Evolutionary conservation across 75 land plant species (phyloP).

Genomic region (Sequoia sempervirens): DNA sequence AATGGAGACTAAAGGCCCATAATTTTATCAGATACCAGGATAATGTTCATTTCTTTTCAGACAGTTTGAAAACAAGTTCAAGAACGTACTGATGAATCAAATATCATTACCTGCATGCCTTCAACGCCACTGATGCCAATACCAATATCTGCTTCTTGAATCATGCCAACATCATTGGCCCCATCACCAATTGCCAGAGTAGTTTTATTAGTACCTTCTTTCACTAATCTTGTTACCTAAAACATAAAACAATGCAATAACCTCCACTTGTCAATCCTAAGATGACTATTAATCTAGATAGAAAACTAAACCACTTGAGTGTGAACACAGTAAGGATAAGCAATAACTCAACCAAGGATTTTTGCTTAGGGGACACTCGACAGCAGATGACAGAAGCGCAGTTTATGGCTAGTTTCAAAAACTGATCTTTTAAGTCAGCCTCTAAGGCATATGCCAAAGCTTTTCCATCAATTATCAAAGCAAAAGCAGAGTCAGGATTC

Average conservation of each 20-base stretch:
- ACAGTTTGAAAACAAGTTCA: not conserved
- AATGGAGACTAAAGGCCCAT: not conserved
- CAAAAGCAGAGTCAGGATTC: conserved; percentile 46
- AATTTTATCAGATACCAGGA: not conserved
- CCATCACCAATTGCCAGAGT: conserved; percentile 84
- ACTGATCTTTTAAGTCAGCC: conserved; percentile 56
- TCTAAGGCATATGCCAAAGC: conserved; percentile 63
- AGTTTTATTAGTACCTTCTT: conserved; percentile 63
- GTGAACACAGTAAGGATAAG: not conserved
- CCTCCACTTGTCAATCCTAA: not conserved
- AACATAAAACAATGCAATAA: conserved; percentile 3
- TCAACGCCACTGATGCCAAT: conserved; percentile 88
- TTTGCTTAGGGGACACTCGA: conserved; percentile 94
- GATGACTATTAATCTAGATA: not conserved
- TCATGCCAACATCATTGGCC: conserved; percentile 93
- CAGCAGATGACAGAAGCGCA: conserved; percentile 93
- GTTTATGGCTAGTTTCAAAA: conserved; percentile 57
- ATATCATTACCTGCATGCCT: conserved; percentile 72
- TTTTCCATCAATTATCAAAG: conserved; percentile 84
- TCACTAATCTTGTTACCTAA: conserved; percentile 66
- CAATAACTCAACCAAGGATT: conserved; percentile 60
- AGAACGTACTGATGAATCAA: not conserved
- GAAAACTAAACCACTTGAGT: conserved; percentile 4
- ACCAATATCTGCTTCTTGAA: conserved; percentile 86
- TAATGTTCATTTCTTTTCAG: not conserved